phyloP scores from a whole-genome alignment of 345 rosid genomes.

The Mallotus nudiflorus region DNA sequence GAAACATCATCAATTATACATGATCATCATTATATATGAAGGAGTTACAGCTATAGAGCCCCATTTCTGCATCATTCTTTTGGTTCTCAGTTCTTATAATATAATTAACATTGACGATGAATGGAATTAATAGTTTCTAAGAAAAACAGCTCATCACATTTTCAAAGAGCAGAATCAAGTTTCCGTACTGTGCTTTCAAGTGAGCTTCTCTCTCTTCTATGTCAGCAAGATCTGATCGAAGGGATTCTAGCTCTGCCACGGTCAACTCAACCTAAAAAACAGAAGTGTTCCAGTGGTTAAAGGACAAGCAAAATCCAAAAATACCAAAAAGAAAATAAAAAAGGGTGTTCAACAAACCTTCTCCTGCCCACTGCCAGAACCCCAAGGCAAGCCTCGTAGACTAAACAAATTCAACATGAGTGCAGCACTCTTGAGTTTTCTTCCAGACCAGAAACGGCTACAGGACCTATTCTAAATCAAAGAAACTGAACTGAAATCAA shows the following conservation, averaged over 20 bases:
- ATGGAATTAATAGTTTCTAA: background rate
- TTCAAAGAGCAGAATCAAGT: constrained; percentile 18
- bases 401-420: constrained; percentile 75
- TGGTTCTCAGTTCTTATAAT: background rate
- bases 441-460: constrained; percentile 41
- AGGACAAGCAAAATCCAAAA: constrained; percentile 3
- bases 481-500: constrained; percentile 27
- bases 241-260: constrained; percentile 74
- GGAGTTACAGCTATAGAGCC: background rate
- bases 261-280: constrained; percentile 63
- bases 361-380: constrained; percentile 57
- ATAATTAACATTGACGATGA: background rate
- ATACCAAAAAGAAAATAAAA: constrained; percentile 11
- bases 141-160: background rate
- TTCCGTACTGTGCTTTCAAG: constrained; percentile 83
- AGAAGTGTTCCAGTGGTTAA: constrained; percentile 15
- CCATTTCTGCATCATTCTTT: background rate
- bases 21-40: background rate
- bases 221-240: constrained; percentile 72
- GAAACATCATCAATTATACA: background rate
- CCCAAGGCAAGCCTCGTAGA: constrained; percentile 75
- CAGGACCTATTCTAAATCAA: constrained; percentile 61
- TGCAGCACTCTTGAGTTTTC: constrained; percentile 57
- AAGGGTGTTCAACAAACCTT: constrained; percentile 51
- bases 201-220: constrained; percentile 88